These are phyloP conservation scores for Cornus kousa DNA, from an alignment of 148 eudicot species.

Conservation along the genomic window DNA sequence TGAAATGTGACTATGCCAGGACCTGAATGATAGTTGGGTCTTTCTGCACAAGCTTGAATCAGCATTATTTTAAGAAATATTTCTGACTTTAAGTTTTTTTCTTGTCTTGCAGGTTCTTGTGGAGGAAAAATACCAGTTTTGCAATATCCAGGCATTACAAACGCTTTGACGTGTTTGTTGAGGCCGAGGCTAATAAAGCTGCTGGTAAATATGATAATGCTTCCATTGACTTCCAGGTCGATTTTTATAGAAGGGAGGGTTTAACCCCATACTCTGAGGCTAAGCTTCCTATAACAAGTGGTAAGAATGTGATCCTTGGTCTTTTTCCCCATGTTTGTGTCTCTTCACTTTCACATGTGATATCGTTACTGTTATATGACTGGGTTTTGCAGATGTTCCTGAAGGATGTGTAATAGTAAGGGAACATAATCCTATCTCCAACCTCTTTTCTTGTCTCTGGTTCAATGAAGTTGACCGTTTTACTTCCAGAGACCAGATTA, in stretches of 20 bases:
- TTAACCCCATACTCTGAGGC: slow-evolving; percentile 72
- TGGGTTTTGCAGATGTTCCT: slow-evolving; percentile 74
- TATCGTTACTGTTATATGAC: slow-evolving; percentile 10
- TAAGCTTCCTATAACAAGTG: slow-evolving; percentile 86
- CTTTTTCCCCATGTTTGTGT: slow-evolving; percentile 5
- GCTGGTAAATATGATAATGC: slow-evolving; percentile 86
- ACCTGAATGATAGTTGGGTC: not conserved
- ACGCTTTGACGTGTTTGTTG: slow-evolving; percentile 86
- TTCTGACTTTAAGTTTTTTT: slow-evolving; percentile 3
- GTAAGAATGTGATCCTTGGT: slow-evolving; percentile 33
- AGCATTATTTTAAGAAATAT: not conserved
- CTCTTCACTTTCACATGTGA: not conserved
- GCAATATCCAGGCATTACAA: slow-evolving; percentile 95
- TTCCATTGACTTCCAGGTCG: slow-evolving; percentile 85
- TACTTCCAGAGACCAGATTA: slow-evolving; percentile 93
- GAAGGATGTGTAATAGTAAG: slow-evolving; percentile 95
- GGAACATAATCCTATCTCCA: slow-evolving; percentile 91
- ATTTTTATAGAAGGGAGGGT: slow-evolving; percentile 84
- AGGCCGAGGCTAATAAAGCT: slow-evolving; percentile 97
- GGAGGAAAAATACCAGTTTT: slow-evolving; percentile 90
- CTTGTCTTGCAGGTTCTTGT: slow-evolving; percentile 66
- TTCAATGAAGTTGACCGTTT: slow-evolving; percentile 98
- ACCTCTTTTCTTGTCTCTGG: slow-evolving; percentile 96
- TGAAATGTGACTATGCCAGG: not conserved
- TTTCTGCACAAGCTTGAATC: not conserved